Conservation (phyloP, 805 yeast genomes). For the Yarrowia bubula region DNA sequence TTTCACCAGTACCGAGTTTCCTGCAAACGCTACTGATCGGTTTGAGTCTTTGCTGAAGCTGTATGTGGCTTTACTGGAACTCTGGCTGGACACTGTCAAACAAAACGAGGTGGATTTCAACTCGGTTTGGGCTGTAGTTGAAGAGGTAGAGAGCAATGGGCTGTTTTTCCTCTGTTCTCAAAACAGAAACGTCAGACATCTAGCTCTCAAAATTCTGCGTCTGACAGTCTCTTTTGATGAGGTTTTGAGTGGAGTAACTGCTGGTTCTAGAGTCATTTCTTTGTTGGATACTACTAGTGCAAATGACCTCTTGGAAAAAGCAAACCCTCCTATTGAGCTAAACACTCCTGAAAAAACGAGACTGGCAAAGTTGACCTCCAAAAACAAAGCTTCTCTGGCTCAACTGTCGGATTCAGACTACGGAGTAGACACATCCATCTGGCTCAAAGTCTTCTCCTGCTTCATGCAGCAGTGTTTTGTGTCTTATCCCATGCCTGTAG, state of each 20-base stretch:
- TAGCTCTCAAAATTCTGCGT: constrained; percentile 71
- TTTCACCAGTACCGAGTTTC: constrained; percentile 48
- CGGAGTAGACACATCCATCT: constrained; percentile 94
- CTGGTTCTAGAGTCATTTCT: constrained; percentile 50
- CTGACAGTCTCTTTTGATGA: constrained; percentile 80
- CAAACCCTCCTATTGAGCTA: constrained; percentile 51
- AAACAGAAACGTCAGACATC: constrained; percentile 67
- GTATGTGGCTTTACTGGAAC: constrained; percentile 73
- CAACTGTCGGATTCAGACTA: constrained; percentile 85
- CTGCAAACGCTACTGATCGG: constrained; percentile 59
- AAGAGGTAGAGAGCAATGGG: constrained; percentile 95
- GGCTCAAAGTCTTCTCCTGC: constrained; percentile 86
- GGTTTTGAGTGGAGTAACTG: constrained; percentile 24
- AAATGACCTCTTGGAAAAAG: constrained; percentile 54
- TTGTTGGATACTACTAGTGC: constrained; percentile 71
- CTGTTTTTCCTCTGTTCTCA: constrained; percentile 87
- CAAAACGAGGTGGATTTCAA: constrained; percentile 42
- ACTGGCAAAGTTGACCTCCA: constrained; percentile 56
- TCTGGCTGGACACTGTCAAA: constrained; percentile 58
- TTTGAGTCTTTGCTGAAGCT: constrained; percentile 58
- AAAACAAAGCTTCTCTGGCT: constrained; percentile 65
- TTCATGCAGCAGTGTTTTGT: constrained; percentile 69
- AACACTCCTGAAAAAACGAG: constrained; percentile 71
- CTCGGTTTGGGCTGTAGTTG: constrained; percentile 77
- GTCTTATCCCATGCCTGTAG: constrained; percentile 88